phyloP scores from a whole-genome alignment of 805 yeast genomes.

The Wickerhamiella galacta region DNA sequence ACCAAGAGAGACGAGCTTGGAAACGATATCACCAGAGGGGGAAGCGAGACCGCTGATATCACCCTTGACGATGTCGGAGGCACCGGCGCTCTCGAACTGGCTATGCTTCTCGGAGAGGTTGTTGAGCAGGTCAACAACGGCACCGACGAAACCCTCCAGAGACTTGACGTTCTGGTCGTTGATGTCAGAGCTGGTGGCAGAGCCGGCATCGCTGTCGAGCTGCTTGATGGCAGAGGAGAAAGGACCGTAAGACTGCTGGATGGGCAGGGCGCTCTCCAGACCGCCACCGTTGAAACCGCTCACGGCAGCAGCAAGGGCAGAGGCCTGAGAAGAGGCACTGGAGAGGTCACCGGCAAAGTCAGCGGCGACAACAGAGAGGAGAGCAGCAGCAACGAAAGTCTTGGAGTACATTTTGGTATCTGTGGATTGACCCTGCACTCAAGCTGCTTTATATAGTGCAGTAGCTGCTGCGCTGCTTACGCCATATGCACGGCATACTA shows the following conservation, averaged over 20 bases:
- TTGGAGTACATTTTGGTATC: slow-evolving; percentile 14
- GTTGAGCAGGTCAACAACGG: slow-evolving; percentile 9
- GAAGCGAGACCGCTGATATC: slow-evolving; percentile 8
- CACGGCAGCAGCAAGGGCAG: slow-evolving; percentile 7
- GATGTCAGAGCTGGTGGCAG: slow-evolving; percentile 7
- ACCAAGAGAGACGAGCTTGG: slow-evolving; percentile 8
- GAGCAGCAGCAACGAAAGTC: slow-evolving; percentile 12
- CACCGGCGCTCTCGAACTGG: slow-evolving; percentile 13
- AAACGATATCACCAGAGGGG: slow-evolving; percentile 8
- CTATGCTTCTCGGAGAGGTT: slow-evolving; percentile 13
- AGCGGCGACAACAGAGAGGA: slow-evolving; percentile 10
- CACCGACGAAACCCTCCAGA: slow-evolving; percentile 4
- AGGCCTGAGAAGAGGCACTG: slow-evolving; percentile 8
- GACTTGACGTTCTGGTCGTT: slow-evolving; percentile 5
- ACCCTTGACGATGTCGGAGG: slow-evolving; percentile 10
- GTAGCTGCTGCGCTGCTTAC: not conserved
- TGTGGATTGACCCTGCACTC: not conserved
- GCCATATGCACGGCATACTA: slow-evolving; percentile 1
- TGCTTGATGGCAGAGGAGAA: slow-evolving; percentile 8
- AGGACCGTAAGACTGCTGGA: slow-evolving; percentile 11
- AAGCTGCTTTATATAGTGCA: not conserved
- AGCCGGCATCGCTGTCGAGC: slow-evolving; percentile 5
- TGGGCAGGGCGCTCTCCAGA: slow-evolving; percentile 14
- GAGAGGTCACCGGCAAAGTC: slow-evolving; percentile 9
- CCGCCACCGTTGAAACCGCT: slow-evolving; percentile 11